Conservation (phyloP, 352 stramenopile species). For the Globisporangium echinulatum region DNA sequence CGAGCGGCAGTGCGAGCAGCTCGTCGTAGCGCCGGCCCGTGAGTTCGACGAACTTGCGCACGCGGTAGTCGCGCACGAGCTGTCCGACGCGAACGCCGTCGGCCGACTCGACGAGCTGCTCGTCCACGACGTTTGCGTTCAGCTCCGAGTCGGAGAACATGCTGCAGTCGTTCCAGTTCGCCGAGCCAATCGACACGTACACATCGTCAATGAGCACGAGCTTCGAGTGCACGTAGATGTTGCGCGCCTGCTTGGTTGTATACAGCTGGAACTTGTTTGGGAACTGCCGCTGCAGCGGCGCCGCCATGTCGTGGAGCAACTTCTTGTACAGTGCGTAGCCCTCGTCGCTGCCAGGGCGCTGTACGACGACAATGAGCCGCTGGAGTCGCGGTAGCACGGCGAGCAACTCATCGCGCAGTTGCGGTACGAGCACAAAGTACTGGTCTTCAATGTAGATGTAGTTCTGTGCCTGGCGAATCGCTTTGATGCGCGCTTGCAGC, state of each 20-base stretch:
- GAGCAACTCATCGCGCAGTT: constrained; percentile 40
- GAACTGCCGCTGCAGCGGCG: constrained; percentile 53
- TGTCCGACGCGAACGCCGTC: constrained; percentile 30
- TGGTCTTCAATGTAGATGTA: constrained; percentile 69
- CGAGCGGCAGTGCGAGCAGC: constrained; percentile 13
- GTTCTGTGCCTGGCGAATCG: constrained; percentile 48
- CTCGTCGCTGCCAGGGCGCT: constrained; percentile 22
- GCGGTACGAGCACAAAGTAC: constrained; percentile 60
- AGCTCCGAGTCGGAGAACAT: constrained; percentile 68
- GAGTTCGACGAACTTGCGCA: constrained; percentile 49
- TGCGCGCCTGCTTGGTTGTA: constrained; percentile 32
- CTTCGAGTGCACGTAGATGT: constrained; percentile 80
- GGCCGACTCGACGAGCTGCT: constrained; percentile 12
- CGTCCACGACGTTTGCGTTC: constrained; percentile 45
- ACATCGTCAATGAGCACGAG: constrained; percentile 81
- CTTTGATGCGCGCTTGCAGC: constrained; percentile 43
- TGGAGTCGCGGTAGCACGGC: constrained; percentile 35
- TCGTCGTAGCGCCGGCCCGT: constrained; percentile 18
- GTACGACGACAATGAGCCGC: constrained; percentile 50
- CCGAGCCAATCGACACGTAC: constrained; percentile 76
- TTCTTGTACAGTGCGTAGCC: constrained; percentile 26
- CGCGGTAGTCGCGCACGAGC: constrained; percentile 32
- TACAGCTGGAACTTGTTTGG: constrained; percentile 54
- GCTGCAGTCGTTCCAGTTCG: constrained; percentile 90
- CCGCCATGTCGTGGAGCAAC: constrained; percentile 50